phyloP scores from a whole-genome alignment of 1,139 yeast genomes.

The Kodamaea sp. region DNA sequence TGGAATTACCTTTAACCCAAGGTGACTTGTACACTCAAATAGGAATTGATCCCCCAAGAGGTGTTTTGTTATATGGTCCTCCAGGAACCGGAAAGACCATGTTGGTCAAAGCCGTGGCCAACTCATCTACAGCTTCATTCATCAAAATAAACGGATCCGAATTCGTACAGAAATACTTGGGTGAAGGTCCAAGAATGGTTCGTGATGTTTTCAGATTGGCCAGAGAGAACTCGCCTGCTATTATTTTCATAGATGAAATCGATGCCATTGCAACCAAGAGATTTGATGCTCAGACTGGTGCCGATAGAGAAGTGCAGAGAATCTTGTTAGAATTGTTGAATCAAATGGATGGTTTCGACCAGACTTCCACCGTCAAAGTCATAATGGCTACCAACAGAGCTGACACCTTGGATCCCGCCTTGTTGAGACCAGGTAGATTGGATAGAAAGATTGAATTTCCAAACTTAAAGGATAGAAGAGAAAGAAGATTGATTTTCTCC shows the following conservation, averaged over 20 bases:
- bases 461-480: constrained; percentile 91
- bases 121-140: constrained; percentile 91
- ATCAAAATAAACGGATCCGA: constrained; percentile 98
- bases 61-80: constrained; percentile 95
- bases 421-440: constrained; percentile 96
- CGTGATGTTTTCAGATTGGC: constrained; percentile 97
- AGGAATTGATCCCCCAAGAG: constrained; percentile 99
- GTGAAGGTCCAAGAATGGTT: constrained; percentile 99
- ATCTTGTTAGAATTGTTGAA: constrained; percentile 91
- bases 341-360: constrained; percentile 99
- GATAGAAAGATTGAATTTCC: constrained; percentile 99
- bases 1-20: constrained; percentile 93
- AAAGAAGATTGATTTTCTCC: constrained; percentile 91
- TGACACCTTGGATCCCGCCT: constrained; percentile 95
- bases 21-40: constrained; percentile 95
- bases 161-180: constrained; percentile 95
- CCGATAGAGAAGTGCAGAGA: constrained; percentile 99
- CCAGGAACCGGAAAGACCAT: constrained; percentile 99
- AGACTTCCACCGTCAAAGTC: constrained; percentile 90
- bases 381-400: constrained; percentile 99
- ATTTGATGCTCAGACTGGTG: constrained; percentile 99
- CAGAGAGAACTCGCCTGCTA: constrained; percentile 94
- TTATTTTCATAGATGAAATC: constrained; percentile 82
- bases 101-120: constrained; percentile 98
- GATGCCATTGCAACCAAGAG: constrained; percentile 99